A percentile compares a stretch with the other conserved stretches of the same genome.
phyloP scores from a whole-genome alignment of 164 flowering plant genomes.

The Cinnamomum chago region DNA sequence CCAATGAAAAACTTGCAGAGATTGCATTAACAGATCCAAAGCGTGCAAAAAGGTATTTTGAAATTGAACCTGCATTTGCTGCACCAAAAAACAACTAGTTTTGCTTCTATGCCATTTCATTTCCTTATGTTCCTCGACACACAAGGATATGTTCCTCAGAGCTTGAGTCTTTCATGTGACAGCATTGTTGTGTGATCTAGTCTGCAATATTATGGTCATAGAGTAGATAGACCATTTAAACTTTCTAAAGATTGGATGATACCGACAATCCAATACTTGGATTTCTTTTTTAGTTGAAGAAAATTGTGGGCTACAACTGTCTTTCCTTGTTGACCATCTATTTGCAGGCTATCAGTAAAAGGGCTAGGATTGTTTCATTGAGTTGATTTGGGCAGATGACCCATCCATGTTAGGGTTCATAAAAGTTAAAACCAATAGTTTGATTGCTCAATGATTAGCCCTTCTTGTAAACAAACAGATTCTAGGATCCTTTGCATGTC shows the following conservation, averaged over 20 bases:
- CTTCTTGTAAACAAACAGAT: neutral
- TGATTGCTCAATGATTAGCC: neutral
- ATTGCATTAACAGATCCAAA: slow-evolving; percentile 61
- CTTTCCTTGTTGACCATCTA: neutral
- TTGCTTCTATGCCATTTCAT: neutral
- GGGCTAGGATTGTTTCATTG: neutral
- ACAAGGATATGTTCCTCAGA: neutral
- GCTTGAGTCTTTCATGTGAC: neutral
- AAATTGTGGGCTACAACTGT: neutral
- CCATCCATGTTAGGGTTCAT: no score
- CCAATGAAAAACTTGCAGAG: slow-evolving; percentile 57
- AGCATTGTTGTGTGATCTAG: neutral
- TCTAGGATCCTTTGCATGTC: neutral
- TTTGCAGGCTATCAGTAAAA: neutral
- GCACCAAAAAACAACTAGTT: neutral
- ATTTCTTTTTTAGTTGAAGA: no score
- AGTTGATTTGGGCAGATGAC: neutral
- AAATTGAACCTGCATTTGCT: neutral
- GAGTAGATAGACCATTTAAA: neutral
- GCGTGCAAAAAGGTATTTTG: slow-evolving; percentile 59
- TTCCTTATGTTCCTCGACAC: neutral
- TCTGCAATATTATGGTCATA: neutral
- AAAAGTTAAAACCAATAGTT: neutral
- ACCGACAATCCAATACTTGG: neutral
- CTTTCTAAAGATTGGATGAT: neutral